Conservation (phyloP, 352 stramenopile species). For the Phytophthora uliginosa region DNA sequence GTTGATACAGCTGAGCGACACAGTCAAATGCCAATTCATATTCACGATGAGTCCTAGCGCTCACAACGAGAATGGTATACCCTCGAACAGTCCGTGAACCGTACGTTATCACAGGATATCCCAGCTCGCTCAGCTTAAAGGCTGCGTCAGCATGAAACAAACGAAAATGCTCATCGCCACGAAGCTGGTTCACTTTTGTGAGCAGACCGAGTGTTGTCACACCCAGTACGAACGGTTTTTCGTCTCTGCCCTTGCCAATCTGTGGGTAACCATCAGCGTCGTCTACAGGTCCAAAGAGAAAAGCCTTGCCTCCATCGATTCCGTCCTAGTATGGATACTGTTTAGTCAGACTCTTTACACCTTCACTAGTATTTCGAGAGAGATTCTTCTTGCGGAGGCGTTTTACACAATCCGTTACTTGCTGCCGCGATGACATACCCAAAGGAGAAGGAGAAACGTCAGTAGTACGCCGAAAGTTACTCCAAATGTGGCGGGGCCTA, state of each 20-base stretch:
- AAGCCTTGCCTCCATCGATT: not conserved
- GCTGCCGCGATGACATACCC: not conserved
- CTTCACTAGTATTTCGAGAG: not conserved
- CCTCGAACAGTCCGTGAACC: slow-evolving; percentile 2
- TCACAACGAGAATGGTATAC: slow-evolving; percentile 3
- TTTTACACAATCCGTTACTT: slow-evolving; percentile 1
- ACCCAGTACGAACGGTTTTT: slow-evolving; percentile 3
- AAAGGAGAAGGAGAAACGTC: not conserved
- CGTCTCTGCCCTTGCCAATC: slow-evolving; percentile 5
- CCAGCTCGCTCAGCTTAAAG: slow-evolving; percentile 5
- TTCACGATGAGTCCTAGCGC: slow-evolving; percentile 2
- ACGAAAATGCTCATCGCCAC: not conserved
- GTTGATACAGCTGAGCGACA: not conserved
- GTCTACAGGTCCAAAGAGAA: slow-evolving; percentile 8
- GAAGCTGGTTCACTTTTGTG: slow-evolving; percentile 2
- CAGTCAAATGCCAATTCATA: not conserved
- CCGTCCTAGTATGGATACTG: not conserved
- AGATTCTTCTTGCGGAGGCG: not conserved
- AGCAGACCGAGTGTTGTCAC: slow-evolving; percentile 3
- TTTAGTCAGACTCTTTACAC: not conserved
- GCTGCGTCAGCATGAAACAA: slow-evolving; percentile 16
- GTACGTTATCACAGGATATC: slow-evolving; percentile 16
- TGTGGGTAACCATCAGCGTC: not conserved
- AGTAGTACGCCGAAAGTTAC: not conserved
- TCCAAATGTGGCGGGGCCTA: slow-evolving; percentile 1